These are phyloP conservation scores for Suillus variegatus DNA, from an alignment of 768 basidiomycete genomes.

Conservation along the genomic window DNA sequence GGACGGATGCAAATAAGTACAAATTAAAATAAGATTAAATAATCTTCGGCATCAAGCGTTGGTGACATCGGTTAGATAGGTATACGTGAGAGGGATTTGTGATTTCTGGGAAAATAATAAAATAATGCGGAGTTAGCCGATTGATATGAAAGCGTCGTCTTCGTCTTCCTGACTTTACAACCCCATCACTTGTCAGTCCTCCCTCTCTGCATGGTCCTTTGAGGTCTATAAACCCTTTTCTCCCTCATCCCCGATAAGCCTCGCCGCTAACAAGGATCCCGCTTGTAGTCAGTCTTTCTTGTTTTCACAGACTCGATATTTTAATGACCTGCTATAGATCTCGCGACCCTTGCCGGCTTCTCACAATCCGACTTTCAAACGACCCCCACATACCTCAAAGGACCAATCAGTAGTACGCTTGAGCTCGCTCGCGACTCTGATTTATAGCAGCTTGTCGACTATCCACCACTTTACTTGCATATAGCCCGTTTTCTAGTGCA, in stretches of 20 bases:
- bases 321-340: slow-evolving; percentile 45
- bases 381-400: slow-evolving; percentile 34
- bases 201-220: slow-evolving; percentile 37
- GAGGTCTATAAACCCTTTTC: slow-evolving; percentile 28
- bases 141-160: slow-evolving; percentile 26
- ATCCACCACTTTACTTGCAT: slow-evolving; percentile 8
- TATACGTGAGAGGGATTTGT: slow-evolving; percentile 6
- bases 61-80: slow-evolving; percentile 33
- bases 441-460: slow-evolving; percentile 26
- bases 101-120: slow-evolving; percentile 11
- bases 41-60: slow-evolving; percentile 1
- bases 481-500: slow-evolving; percentile 10
- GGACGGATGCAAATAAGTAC: neutral
- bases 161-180: slow-evolving; percentile 9
- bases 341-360: slow-evolving; percentile 96
- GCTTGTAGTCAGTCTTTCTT: slow-evolving; percentile 42
- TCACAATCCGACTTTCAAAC: slow-evolving; percentile 47
- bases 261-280: slow-evolving; percentile 54
- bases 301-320: neutral
- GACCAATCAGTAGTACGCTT: slow-evolving; percentile 55
- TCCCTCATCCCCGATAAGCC: slow-evolving; percentile 40
- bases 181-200: slow-evolving; percentile 14
- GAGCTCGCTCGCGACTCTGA: slow-evolving; percentile 67
- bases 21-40: neutral
- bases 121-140: slow-evolving; percentile 30